Conservation (phyloP, 129 eudicot genomes). For the Deinandra increscens region DNA sequence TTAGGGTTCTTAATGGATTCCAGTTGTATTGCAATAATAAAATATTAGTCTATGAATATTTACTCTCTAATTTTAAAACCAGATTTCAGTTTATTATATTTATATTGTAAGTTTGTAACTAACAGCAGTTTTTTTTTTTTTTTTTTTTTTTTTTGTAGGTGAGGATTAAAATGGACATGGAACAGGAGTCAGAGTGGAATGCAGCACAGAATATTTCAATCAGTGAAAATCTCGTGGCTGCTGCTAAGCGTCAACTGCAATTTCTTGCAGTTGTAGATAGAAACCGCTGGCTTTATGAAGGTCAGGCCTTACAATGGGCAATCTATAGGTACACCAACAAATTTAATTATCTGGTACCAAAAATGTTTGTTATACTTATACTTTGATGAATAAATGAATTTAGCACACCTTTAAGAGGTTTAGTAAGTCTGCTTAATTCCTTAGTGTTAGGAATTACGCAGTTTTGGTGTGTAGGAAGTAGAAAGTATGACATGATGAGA, state of each 20-base stretch:
- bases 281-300: constrained; percentile 79
- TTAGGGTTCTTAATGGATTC: constrained; percentile 1
- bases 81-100: constrained; percentile 10
- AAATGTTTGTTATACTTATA: background rate
- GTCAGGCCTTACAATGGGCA: constrained; percentile 59
- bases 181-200: constrained; percentile 79
- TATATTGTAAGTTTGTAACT: too few relatives aligned
- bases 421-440: background rate
- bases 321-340: constrained; percentile 58
- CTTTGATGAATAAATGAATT: background rate
- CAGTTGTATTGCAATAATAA: background rate
- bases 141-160: too few relatives aligned
- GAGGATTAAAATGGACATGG: constrained; percentile 47
- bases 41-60: background rate
- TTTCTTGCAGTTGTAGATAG: constrained; percentile 77
- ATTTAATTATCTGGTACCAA: background rate
- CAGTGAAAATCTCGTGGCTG: constrained; percentile 69
- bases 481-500: background rate
- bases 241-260: constrained; percentile 68
- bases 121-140: too few relatives aligned
- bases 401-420: background rate
- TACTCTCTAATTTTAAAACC: background rate
- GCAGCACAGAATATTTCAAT: constrained; percentile 65
- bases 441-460: background rate
- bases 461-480: background rate